These are phyloP conservation scores for Parathielavia appendiculata DNA, from an alignment of 495 filamentous ascomycete genomes.

Conservation along the genomic window DNA sequence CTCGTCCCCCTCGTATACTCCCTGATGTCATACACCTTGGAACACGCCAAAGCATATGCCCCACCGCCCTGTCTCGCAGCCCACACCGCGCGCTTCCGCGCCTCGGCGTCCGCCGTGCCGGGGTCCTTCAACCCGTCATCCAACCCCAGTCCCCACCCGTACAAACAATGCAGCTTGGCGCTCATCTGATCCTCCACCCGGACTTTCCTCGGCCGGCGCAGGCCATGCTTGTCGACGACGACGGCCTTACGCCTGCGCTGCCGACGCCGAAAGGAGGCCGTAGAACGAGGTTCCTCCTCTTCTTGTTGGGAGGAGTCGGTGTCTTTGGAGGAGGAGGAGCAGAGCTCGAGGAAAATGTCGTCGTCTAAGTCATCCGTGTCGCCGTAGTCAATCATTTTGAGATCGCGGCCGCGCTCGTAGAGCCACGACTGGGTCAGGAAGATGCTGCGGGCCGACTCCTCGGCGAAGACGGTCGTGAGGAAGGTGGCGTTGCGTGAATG, in stretches of 20 bases:
- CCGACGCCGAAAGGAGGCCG: background rate
- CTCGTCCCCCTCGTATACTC: constrained; percentile 50
- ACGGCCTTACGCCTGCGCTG: background rate
- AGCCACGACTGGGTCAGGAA: constrained; percentile 52
- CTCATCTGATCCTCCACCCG: constrained; percentile 46
- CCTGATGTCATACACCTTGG: constrained; percentile 60
- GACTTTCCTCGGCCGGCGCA: background rate
- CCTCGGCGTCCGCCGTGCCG: background rate
- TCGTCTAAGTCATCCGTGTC: background rate
- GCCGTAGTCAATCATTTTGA: background rate
- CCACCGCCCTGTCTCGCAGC: background rate
- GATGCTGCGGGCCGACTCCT: constrained; percentile 36
- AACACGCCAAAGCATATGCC: constrained; percentile 50
- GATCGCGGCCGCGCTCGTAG: constrained; percentile 40
- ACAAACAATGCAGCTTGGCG: constrained; percentile 59
- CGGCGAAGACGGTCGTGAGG: constrained; percentile 39
- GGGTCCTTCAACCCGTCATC: constrained; percentile 15
- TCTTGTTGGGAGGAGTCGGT: constrained; percentile 4
- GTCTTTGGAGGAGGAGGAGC: background rate
- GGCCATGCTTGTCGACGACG: background rate
- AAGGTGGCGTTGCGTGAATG: constrained; percentile 45
- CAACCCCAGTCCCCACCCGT: constrained; percentile 39
- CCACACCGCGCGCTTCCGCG: background rate
- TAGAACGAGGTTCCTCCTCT: background rate
- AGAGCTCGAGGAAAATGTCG: background rate